Evolutionary conservation across 371 early-diverging fungal genomes (phyloP), one percentile per base, ranked within the genome.

Genomic region (Lichtheimia corymbifera): DNA sequence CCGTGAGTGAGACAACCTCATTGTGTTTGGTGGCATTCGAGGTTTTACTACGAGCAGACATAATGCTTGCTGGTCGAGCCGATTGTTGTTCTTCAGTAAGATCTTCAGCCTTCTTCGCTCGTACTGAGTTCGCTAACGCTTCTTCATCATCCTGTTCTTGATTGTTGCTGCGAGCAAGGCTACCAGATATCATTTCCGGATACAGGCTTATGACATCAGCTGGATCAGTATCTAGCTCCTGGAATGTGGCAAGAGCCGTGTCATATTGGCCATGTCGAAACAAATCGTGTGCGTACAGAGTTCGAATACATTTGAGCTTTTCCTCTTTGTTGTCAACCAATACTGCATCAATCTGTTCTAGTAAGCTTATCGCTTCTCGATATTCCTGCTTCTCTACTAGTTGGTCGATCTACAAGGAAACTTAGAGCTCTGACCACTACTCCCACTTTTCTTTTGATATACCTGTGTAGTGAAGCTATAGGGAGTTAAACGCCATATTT

Each of bases 381-480:
- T 88, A 96, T 60, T 91, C 86, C 61, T 83, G 84, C 47, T 84
- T 79, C 15, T 82, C 80, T 1, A 97, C 88, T 52, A 95, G 73
- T 55, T 93, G 91, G 55, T 95, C 88, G 49, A 88, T 78, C 84
- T 86, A 69, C 47, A 70, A 70, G 40, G 45, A 1, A 47, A 22
- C 2, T 35, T 35, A 35, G 35, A 2, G 35, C 35, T 35, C 35
- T 35, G 35, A 9, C 5, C 9, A 11, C 35, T 35, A 35, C 9
- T 11, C 11, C 2, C 5, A 54, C 30, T 47, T 53, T 25, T 49
- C 25, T 43, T 53, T 25, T 49, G 24, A 5, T 42, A 59, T 66
- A 92, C 94, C 80, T 96, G 97, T 30, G 92, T 89, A 15, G 93
- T 90, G 58, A 95, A 94, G 62, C 93, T 94, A 50, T 85, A 78